These are phyloP conservation scores for Arthroderma sp. DNA, from an alignment of 2,329 filamentous ascomycete species.

Conservation along the genomic window DNA sequence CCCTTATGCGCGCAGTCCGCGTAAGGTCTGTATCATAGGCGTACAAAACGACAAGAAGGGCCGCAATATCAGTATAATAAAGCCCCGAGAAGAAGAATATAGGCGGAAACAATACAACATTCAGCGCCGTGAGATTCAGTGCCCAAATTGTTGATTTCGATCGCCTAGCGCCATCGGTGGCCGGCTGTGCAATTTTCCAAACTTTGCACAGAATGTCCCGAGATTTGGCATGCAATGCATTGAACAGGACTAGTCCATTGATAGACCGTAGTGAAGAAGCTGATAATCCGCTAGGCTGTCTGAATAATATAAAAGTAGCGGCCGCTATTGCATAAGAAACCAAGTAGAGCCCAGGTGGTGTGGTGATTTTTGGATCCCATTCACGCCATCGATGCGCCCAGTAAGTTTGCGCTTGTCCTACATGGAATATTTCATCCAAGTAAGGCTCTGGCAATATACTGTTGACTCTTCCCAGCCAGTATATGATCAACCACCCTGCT, in stretches of 20 bases:
- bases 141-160: slow-evolving; percentile 11
- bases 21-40: slow-evolving; percentile 46
- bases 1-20: slow-evolving; percentile 13
- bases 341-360: slow-evolving; percentile 69
- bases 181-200: background rate
- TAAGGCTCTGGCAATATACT: slow-evolving; percentile 43
- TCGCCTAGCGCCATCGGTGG: background rate
- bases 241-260: slow-evolving; percentile 24
- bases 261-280: slow-evolving; percentile 24
- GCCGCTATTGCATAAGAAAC: slow-evolving; percentile 35
- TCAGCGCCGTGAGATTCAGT: slow-evolving; percentile 42
- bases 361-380: slow-evolving; percentile 97
- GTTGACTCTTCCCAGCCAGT: slow-evolving; percentile 36
- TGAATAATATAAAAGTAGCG: slow-evolving; percentile 13
- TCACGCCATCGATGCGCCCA: slow-evolving; percentile 58
- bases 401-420: slow-evolving; percentile 82
- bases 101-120: slow-evolving; percentile 73
- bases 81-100: slow-evolving; percentile 92
- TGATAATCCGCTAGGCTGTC: slow-evolving; percentile 20
- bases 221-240: slow-evolving; percentile 30
- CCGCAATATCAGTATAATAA: slow-evolving; percentile 88
- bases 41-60: slow-evolving; percentile 59
- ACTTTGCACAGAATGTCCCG: slow-evolving; percentile 6
- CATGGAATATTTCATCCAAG: slow-evolving; percentile 47
- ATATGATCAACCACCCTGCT: no score